These are phyloP conservation scores for Aspergillus neotritici DNA, from an alignment of 2,329 filamentous ascomycete genomes.

Conservation along the genomic window DNA sequence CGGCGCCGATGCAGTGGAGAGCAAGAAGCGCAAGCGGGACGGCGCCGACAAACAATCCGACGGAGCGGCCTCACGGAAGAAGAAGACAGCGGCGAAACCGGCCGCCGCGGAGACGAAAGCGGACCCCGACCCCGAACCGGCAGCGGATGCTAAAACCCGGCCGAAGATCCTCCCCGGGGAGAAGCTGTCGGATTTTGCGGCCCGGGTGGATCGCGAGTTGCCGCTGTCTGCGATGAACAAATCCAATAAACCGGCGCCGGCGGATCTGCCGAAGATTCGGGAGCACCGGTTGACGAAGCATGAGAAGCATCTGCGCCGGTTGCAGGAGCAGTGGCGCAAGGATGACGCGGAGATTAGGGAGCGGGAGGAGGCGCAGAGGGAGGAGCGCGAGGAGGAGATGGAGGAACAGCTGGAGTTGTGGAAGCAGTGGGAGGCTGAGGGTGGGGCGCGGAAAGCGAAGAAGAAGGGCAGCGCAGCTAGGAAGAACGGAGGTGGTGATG, in stretches of 20 bases:
- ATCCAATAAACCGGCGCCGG: conserved; percentile 31
- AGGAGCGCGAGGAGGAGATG: conserved; percentile 58
- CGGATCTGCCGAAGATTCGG: conserved; percentile 27
- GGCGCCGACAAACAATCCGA: conserved; percentile 14
- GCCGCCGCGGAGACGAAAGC: neutral
- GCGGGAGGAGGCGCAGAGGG: conserved; percentile 70
- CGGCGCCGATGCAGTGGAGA: conserved; percentile 49
- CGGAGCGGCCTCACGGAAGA: conserved; percentile 13
- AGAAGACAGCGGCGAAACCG: conserved; percentile 17
- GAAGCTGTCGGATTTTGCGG: conserved; percentile 70
- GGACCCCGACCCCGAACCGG: conserved; percentile 7
- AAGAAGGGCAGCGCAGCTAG: conserved; percentile 42
- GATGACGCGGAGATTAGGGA: conserved; percentile 56
- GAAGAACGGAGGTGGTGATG: conserved; percentile 40
- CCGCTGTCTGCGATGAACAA: conserved; percentile 68
- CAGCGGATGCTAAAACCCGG: conserved; percentile 13
- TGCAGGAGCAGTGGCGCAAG: conserved; percentile 55
- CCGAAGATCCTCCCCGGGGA: conserved; percentile 80
- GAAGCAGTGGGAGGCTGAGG: conserved; percentile 56
- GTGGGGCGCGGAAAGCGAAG: conserved; percentile 47
- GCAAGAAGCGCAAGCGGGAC: conserved; percentile 46
- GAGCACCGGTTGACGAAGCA: conserved; percentile 69
- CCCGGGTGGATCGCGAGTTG: conserved; percentile 76
- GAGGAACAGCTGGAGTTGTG: conserved; percentile 59
- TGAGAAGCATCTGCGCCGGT: conserved; percentile 66